Conservation (phyloP, 106 monocot species). For the Triglochin maritima region DNA sequence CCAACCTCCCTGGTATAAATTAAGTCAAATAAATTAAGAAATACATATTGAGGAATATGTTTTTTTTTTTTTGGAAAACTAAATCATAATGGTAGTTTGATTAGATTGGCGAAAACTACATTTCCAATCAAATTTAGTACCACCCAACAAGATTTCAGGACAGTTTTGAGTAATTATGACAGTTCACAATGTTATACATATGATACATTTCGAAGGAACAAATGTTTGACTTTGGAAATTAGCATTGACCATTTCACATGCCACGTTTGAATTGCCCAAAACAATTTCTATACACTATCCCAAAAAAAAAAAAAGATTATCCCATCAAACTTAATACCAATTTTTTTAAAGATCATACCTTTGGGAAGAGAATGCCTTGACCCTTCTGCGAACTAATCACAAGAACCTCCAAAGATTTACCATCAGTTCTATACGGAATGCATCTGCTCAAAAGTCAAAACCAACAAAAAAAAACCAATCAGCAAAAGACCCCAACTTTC, state of each 20-base stretch:
- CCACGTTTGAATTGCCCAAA: no score
- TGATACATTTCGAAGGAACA: not conserved
- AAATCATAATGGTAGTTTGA: not conserved
- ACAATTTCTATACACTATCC: no score
- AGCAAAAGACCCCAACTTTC: not conserved
- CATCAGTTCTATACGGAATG: constrained; percentile 49
- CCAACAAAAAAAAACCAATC: no score
- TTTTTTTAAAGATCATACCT: constrained; percentile 25
- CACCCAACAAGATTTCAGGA: no score
- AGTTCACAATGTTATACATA: not conserved
- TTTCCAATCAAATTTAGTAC: no score
- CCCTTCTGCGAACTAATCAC: constrained; percentile 69
- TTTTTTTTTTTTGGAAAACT: no score
- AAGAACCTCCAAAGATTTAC: constrained; percentile 38
- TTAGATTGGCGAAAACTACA: no score
- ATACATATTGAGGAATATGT: not conserved
- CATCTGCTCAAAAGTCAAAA: constrained; percentile 25
- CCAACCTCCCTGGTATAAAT: constrained; percentile 44
- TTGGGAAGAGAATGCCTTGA: constrained; percentile 53
- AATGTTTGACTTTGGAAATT: not conserved
- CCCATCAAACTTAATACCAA: not conserved
- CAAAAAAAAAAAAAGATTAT: not conserved
- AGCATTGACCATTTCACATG: no score
- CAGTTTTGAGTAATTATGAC: no score
- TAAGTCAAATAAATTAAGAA: not conserved